Evolutionary conservation across 768 basidiomycete genomes (phyloP).

Genomic region (Mycena metata): DNA sequence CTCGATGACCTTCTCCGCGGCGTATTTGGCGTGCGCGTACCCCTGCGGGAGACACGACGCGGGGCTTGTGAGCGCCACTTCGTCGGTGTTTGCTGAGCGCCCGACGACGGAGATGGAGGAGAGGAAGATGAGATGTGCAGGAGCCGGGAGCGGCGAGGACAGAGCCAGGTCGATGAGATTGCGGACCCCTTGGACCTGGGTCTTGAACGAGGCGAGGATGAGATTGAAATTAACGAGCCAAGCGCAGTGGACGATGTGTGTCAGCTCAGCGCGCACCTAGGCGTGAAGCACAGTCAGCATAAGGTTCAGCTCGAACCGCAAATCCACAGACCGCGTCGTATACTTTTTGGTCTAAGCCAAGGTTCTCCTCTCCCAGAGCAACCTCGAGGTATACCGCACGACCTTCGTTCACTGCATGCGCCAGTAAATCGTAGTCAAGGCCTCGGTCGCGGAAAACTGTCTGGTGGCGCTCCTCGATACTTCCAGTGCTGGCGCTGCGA

Average conservation of each 20-base stretch:
- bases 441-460: slow-evolving; percentile 1
- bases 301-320: no score
- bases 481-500: not conserved
- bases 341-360: slow-evolving; percentile 2
- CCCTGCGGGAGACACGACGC: slow-evolving; percentile 15
- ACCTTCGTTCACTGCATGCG: not conserved
- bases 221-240: slow-evolving; percentile 47
- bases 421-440: slow-evolving; percentile 9
- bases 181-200: slow-evolving; percentile 39
- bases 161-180: slow-evolving; percentile 43
- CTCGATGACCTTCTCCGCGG: slow-evolving; percentile 31
- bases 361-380: slow-evolving; percentile 2
- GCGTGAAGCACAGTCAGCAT: not conserved
- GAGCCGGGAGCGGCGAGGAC: slow-evolving; percentile 25
- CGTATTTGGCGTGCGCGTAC: slow-evolving; percentile 31
- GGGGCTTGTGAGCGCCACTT: not conserved
- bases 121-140: slow-evolving; percentile 40
- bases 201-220: slow-evolving; percentile 40
- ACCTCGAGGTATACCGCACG: slow-evolving; percentile 14
- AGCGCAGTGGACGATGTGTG: slow-evolving; percentile 35
- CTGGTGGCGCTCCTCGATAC: slow-evolving; percentile 13
- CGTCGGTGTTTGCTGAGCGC: not conserved
- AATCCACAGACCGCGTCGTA: slow-evolving; percentile 8
- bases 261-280: slow-evolving; percentile 10
- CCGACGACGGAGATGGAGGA: slow-evolving; percentile 43